Base-by-base conservation (phyloP, 805 yeast genomes). In the Saccharomycopsis malanga region DNA sequence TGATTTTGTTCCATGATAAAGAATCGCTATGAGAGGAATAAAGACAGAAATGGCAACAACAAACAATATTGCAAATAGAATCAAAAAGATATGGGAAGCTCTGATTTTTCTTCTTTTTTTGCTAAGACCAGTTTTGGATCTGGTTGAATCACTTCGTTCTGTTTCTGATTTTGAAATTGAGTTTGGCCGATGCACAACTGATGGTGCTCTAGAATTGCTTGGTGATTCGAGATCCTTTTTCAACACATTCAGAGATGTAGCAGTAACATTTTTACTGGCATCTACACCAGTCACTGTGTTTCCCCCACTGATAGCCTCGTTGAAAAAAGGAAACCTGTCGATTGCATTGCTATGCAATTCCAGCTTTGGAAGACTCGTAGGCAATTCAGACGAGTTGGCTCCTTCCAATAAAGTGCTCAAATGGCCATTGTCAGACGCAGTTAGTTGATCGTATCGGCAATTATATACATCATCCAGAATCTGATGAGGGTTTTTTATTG, bases 1-100 rank as follows among this genome's bases (percentile, higher is more conserved):
- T 1, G 42, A 23, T 36, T 56, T 60, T 1, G 69, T 63, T 0
- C 73, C 74, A 30, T 59, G 54, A 1, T 64, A 52, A 21, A 61
- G 58, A 2, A 63, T 53, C 1, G 63, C 54, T 1, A 57, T 49
- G 4, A 49, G 41, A 5, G 53, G 53, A 15, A 44, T 39, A 18
- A 37, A 39, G n/a, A 37, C 39, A 27, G 50, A 42, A 14, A 50
- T 32, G 12, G 45, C 27, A 4, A 27, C 29, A 6, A 49, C 22
- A 7, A 46, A 30, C 18, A 49, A 29, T 7, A 35, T 15, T 2
- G 44, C 48, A 25, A 48, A 25, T 21, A 44, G 14, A 9, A 46
- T 37, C 18, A 46, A 36, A 14, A 42, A 29, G 29, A 39, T 21
- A 17, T 34, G 24, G 12, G 24, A 29, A 18, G 20, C n/a, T 14